Conservation (phyloP, 2,329 filamentous ascomycete genomes). For the Curvularia lunata region DNA sequence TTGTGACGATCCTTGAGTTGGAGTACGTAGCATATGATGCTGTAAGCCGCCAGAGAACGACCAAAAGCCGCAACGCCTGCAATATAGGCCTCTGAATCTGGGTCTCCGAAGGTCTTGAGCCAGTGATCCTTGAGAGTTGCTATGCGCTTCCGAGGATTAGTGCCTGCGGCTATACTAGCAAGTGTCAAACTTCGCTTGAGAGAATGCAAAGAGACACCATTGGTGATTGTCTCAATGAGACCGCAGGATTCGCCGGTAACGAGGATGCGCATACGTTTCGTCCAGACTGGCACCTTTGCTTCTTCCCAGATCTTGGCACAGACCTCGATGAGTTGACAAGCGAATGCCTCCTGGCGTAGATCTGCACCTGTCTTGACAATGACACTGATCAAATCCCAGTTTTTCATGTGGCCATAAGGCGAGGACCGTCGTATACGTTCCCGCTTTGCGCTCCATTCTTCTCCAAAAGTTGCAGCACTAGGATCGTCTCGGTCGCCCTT, state of each 20-base stretch:
- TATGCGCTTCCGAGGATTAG: slow-evolving; percentile 76
- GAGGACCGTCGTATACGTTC: slow-evolving; percentile 83
- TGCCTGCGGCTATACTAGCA: slow-evolving; percentile 72
- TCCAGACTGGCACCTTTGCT: slow-evolving; percentile 78
- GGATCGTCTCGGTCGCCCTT: slow-evolving; percentile 85
- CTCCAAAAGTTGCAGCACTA: slow-evolving; percentile 83
- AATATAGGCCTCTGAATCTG: slow-evolving; percentile 71
- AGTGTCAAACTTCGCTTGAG: slow-evolving; percentile 82
- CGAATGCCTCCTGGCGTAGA: slow-evolving; percentile 83
- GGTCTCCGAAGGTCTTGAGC: slow-evolving; percentile 74
- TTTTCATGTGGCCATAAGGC: slow-evolving; percentile 87
- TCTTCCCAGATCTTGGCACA: slow-evolving; percentile 84
- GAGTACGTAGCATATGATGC: slow-evolving; percentile 81
- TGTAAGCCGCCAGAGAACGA: slow-evolving; percentile 82
- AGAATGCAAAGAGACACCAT: slow-evolving; percentile 85
- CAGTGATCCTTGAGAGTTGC: slow-evolving; percentile 84
- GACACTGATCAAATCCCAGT: slow-evolving; percentile 85
- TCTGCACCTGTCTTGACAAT: slow-evolving; percentile 88
- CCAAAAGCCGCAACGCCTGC: slow-evolving; percentile 80
- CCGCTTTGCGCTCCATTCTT: slow-evolving; percentile 84
- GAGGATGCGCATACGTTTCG: slow-evolving; percentile 84
- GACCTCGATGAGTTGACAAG: slow-evolving; percentile 81
- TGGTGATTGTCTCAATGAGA: slow-evolving; percentile 86
- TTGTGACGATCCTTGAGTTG: slow-evolving; percentile 88
- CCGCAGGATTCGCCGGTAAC: slow-evolving; percentile 86